Percentiles rank a stretch among this genome's conserved stretches.
These are phyloP conservation scores for Rhizopogon salebrosus DNA, from an alignment of 768 basidiomycete genomes.

Conservation along the genomic window DNA sequence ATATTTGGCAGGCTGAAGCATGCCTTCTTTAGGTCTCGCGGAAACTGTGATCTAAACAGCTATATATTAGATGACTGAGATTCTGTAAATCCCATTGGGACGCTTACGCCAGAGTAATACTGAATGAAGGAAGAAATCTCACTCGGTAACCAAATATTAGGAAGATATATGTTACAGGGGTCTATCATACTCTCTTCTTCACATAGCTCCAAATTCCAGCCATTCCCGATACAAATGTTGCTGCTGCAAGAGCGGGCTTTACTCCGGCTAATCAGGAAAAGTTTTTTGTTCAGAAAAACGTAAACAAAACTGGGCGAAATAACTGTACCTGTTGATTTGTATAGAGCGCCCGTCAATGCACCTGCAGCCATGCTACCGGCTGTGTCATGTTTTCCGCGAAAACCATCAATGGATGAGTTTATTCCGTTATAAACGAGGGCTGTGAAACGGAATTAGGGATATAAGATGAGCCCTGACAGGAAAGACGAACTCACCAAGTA, in stretches of 20 bases:
- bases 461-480: slow-evolving; percentile 29
- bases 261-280: slow-evolving; percentile 73
- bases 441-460: slow-evolving; percentile 39
- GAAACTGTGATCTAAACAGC: slow-evolving; percentile 11
- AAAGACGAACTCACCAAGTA: slow-evolving; percentile 71
- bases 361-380: slow-evolving; percentile 91
- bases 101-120: slow-evolving; percentile 19
- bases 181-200: slow-evolving; percentile 79
- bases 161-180: slow-evolving; percentile 34
- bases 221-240: slow-evolving; percentile 81
- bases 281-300: slow-evolving; percentile 31
- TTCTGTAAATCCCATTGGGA: slow-evolving; percentile 20
- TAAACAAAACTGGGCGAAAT: slow-evolving; percentile 24
- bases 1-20: slow-evolving; percentile 20
- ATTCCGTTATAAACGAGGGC: slow-evolving; percentile 94
- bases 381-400: slow-evolving; percentile 88
- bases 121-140: slow-evolving; percentile 4
- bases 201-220: slow-evolving; percentile 94
- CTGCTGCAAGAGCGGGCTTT: slow-evolving; percentile 83
- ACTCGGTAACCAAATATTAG: slow-evolving; percentile 36
- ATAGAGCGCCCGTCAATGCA: slow-evolving; percentile 83
- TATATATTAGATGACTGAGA: slow-evolving; percentile 10
- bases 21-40: slow-evolving; percentile 23
- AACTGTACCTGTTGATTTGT: slow-evolving; percentile 86
- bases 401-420: slow-evolving; percentile 88